phyloP scores from a whole-genome alignment of 2,329 filamentous ascomycete species.

The Trichoderma polysporum region DNA sequence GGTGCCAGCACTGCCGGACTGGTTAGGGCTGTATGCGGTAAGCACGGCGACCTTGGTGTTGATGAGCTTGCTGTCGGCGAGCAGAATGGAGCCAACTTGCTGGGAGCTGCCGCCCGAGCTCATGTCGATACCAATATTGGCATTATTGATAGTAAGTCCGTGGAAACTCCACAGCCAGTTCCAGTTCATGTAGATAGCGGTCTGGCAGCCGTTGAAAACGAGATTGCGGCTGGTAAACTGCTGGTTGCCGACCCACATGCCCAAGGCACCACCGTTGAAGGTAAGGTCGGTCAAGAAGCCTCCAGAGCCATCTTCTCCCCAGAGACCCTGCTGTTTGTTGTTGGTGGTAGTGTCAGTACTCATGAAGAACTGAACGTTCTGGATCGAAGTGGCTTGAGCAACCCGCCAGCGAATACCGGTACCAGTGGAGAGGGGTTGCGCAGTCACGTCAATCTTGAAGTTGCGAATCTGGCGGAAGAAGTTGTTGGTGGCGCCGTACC shows the following conservation, averaged over 20 bases:
- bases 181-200: slow-evolving; percentile 87
- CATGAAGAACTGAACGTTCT: slow-evolving; percentile 83
- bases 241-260: slow-evolving; percentile 80
- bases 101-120: slow-evolving; percentile 61
- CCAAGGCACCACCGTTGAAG: slow-evolving; percentile 79
- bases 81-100: slow-evolving; percentile 79
- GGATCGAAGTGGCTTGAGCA: slow-evolving; percentile 76
- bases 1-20: slow-evolving; percentile 71
- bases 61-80: slow-evolving; percentile 77
- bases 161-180: slow-evolving; percentile 87
- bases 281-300: slow-evolving; percentile 80
- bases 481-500: slow-evolving; percentile 80
- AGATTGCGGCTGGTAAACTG: slow-evolving; percentile 85
- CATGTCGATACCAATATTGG: slow-evolving; percentile 77
- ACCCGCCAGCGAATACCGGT: slow-evolving; percentile 84
- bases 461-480: slow-evolving; percentile 84
- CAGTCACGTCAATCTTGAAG: slow-evolving; percentile 74
- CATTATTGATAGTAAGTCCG: slow-evolving; percentile 70
- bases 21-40: slow-evolving; percentile 66
- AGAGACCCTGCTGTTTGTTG: slow-evolving; percentile 74
- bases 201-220: slow-evolving; percentile 78
- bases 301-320: slow-evolving; percentile 82
- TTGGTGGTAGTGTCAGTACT: slow-evolving; percentile 59
- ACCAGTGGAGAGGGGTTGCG: slow-evolving; percentile 58
- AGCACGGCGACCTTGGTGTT: slow-evolving; percentile 70